Evolutionary conservation across 257 asterid species (phyloP).

Genomic region (Fraxinus excelsior): DNA sequence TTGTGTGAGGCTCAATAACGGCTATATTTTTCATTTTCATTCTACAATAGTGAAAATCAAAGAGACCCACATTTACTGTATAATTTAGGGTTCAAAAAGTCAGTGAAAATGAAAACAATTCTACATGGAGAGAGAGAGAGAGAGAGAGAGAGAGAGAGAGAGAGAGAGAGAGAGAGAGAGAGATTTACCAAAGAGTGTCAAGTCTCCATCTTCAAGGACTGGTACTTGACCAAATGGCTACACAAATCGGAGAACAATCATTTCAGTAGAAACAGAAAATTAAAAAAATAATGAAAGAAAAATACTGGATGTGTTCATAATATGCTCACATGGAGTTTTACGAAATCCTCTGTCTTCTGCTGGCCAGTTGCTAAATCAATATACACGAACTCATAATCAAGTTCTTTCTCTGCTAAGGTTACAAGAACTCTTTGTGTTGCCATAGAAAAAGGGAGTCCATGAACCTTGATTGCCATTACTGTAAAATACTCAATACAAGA

Average conservation of each 20-base stretch:
- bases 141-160: no score
- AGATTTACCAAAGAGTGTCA: conserved; percentile 43
- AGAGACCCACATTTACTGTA: no score
- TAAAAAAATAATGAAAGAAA: not conserved
- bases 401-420: conserved; percentile 38
- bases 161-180: no score
- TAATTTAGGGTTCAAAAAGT: no score
- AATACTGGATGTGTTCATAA: not conserved
- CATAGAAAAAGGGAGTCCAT: conserved; percentile 41
- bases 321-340: conserved; percentile 39
- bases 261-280: not conserved
- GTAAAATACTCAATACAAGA: not conserved
- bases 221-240: conserved; percentile 60
- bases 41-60: no score
- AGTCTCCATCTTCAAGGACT: conserved; percentile 50
- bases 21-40: no score
- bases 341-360: conserved; percentile 46
- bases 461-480: conserved; percentile 45
- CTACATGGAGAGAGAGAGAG: no score
- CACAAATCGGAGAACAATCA: not conserved
- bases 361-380: conserved; percentile 37
- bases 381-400: conserved; percentile 29
- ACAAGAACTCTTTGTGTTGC: conserved; percentile 40
- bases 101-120: no score
- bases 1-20: no score